phyloP scores from a whole-genome alignment of 225 moss, liverwort and hornwort species.

The Sphagnum tenellum region DNA sequence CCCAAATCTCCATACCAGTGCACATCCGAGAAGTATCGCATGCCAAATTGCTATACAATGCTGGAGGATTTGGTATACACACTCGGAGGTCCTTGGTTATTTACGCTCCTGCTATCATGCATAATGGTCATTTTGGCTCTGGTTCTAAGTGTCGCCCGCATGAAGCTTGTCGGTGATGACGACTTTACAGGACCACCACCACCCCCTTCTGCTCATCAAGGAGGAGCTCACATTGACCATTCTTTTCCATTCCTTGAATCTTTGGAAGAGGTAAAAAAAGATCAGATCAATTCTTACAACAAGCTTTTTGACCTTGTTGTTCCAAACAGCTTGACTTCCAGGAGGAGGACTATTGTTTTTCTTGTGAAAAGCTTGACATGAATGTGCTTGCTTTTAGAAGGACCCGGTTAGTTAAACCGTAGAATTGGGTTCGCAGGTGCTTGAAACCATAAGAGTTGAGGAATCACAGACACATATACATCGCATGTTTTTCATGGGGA shows the following conservation, averaged over 20 bases:
- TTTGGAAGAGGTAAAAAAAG: constrained; percentile 65
- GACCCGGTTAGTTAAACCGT: no score
- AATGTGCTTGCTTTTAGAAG: no score
- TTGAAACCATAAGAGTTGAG: constrained; percentile 87
- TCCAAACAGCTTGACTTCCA: no score
- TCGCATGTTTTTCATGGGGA: constrained; percentile 94
- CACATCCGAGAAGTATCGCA: constrained; percentile 69
- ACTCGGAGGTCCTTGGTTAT: constrained; percentile 88
- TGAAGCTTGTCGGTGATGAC: constrained; percentile 82
- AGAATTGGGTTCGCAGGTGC: constrained; percentile 36
- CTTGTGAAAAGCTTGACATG: no score
- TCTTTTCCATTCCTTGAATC: constrained; percentile 95
- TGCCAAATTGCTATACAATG: constrained; percentile 96
- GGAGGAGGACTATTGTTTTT: no score
- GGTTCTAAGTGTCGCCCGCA: constrained; percentile 89
- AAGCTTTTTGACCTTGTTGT: no score
- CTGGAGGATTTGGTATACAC: constrained; percentile 90
- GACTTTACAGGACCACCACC: constrained; percentile 93
- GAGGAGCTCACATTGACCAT: constrained; percentile 82
- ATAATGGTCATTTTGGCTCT: constrained; percentile 80
- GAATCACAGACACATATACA: constrained; percentile 96
- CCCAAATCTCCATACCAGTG: constrained; percentile 72
- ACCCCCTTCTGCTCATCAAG: constrained; percentile 13
- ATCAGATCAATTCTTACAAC: no score
- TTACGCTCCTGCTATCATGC: constrained; percentile 72